Evolutionary conservation across 2,329 filamentous ascomycete species (phyloP), one percentile per base, ranked within the genome.

Genomic region (Capronia epimyces): DNA sequence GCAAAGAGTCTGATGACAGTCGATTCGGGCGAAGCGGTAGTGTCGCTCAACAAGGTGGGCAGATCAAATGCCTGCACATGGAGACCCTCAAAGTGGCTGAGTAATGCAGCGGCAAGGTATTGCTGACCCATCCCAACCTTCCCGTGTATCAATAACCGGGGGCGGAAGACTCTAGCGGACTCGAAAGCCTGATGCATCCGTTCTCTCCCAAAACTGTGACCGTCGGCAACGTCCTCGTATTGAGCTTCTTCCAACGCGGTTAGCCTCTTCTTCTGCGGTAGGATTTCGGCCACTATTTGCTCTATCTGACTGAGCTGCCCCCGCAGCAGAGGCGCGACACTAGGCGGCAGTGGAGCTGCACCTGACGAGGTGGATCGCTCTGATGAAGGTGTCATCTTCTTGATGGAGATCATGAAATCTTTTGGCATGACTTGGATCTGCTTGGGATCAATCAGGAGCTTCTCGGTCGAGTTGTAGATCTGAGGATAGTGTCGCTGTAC

Each of bases 401-500:
- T 95, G 65, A 96, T 84, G 0, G 91, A 95, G 12, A 96, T 79
- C 86, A 95, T 95, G 63, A 98, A 98, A 68, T 98, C 93, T 49
- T 93, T 93, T 3, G 93, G 89, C 37, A 87, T 84, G 31, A 98
- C 83, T 51, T 82, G 82, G 64, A 98, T 95, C 62, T 83, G 87
- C 54, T 80, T 79, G 0, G 90, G 84, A 61, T 96, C 84, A 50
- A 98, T 93, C 37, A 94, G 72, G 25, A 97, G 80, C 71, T 96
- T 96, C 66, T 94, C 83, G 58, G 87, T 84, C 0, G 90, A 91
- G 20, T 82, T 81, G 72, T 98, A 98, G 56, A 98, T 96, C 64
- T 98, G 93, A 13, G 93, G 93, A 65, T 94, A 98, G 2, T 87
- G 91, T 62, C 93, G 80, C 69, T 98, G 93, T 20, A 98, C 93